Evolutionary conservation across 192 early-diverging fungal species (phyloP).

Genomic region (Coemansia sp.): DNA sequence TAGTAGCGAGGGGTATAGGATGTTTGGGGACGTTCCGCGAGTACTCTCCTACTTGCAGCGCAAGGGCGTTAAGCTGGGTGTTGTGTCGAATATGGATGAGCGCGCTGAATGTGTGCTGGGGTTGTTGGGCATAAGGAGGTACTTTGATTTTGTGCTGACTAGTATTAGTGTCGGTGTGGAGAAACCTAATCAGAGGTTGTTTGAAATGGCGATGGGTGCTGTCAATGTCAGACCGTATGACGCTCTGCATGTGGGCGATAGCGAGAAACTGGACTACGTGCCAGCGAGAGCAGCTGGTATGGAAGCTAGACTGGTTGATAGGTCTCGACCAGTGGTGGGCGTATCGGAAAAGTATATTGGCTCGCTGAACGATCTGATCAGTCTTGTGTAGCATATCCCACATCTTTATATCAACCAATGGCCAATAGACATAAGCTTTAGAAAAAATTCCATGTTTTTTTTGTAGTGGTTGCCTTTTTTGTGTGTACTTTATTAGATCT

Average conservation of each 20-base stretch:
- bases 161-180: slow-evolving; percentile 56
- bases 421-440: too few species aligned
- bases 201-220: slow-evolving; percentile 53
- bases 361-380: slow-evolving; percentile 8
- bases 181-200: slow-evolving; percentile 57
- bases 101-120: slow-evolving; percentile 40
- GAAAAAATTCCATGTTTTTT: neutral
- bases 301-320: slow-evolving; percentile 36
- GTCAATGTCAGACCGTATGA: slow-evolving; percentile 39
- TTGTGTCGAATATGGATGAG: slow-evolving; percentile 66
- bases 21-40: slow-evolving; percentile 56
- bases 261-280: slow-evolving; percentile 40
- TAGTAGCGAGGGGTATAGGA: slow-evolving; percentile 51
- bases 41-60: slow-evolving; percentile 51
- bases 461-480: neutral
- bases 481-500: neutral
- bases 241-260: slow-evolving; percentile 65
- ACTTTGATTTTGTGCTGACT: slow-evolving; percentile 61
- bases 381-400: slow-evolving; percentile 6
- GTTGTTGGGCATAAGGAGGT: slow-evolving; percentile 42
- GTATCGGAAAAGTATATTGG: slow-evolving; percentile 21
- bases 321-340: neutral
- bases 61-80: slow-evolving; percentile 54
- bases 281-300: slow-evolving; percentile 34
- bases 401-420: neutral